These are phyloP conservation scores for Russula sp. DNA, from an alignment of 768 basidiomycete genomes.

Conservation along the genomic window DNA sequence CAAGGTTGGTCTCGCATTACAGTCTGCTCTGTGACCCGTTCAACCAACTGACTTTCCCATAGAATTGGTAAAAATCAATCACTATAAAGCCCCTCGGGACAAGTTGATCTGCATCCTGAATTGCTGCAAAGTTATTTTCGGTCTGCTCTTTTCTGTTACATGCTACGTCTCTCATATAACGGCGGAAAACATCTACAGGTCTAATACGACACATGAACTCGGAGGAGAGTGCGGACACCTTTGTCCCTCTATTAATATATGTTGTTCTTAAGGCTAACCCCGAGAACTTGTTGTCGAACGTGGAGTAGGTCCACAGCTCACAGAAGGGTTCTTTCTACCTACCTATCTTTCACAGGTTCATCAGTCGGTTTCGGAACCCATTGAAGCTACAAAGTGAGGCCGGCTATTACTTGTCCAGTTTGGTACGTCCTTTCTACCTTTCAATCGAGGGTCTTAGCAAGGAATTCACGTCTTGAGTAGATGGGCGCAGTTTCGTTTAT, in stretches of 20 bases:
- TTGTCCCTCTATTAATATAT: conserved; percentile 91
- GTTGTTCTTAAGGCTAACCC: conserved; percentile 96
- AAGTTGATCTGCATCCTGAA: conserved; percentile 97
- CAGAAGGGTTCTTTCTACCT: conserved; percentile 8
- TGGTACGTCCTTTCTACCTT: conserved; percentile 51
- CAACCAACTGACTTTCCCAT: conserved; percentile 7
- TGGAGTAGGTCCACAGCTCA: conserved; percentile 61
- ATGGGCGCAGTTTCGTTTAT: conserved; percentile 97
- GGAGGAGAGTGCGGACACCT: conserved; percentile 90
- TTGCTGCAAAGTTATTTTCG: conserved; percentile 98
- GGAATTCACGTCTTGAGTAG: conserved; percentile 41
- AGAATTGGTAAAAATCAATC: conserved; percentile 96
- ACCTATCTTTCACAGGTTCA: conserved; percentile 58
- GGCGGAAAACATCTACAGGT: conserved; percentile 46
- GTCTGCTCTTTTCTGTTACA: conserved; percentile 46
- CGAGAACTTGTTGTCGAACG: conserved; percentile 86
- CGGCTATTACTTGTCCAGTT: conserved; percentile 94
- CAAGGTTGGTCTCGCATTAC: conserved; percentile 56
- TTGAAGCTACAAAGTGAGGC: conserved; percentile 89
- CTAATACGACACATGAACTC: conserved; percentile 81
- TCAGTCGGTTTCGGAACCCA: conserved; percentile 91
- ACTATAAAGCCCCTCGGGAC: conserved; percentile 98
- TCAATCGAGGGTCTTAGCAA: background rate
- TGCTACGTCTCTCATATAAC: conserved; percentile 18
- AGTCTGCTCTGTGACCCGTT: too few relatives aligned